Conservation (phyloP, 75 land plant species). For the Cupressus sempervirens region DNA sequence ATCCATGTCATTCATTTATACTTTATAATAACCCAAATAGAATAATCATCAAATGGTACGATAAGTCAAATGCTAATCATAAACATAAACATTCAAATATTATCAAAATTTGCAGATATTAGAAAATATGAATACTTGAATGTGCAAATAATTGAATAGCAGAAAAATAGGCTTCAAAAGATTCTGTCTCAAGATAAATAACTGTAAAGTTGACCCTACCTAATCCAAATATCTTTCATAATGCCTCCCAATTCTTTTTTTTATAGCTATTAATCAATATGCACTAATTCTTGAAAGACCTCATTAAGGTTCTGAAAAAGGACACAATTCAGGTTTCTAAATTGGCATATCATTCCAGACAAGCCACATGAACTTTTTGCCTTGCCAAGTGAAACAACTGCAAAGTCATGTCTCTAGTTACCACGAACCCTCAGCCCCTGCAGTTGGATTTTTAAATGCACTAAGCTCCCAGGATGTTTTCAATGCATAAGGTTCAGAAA, state of each 20-base stretch:
- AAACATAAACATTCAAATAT: neutral
- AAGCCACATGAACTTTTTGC: neutral
- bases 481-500: constrained; percentile 64
- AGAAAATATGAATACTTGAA: neutral
- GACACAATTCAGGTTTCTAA: neutral
- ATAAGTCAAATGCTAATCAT: neutral
- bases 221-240: neutral
- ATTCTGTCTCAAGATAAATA: neutral
- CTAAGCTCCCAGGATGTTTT: constrained; percentile 70
- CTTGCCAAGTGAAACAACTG: neutral
- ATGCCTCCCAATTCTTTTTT: neutral
- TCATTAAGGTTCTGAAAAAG: neutral
- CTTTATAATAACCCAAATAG: no score
- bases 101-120: neutral
- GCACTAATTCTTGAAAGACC: neutral
- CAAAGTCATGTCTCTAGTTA: constrained; percentile 22
- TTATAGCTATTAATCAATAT: no score
- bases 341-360: neutral
- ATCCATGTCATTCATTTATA: no score
- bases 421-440: constrained; percentile 81
- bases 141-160: neutral
- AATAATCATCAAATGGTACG: neutral
- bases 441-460: constrained; percentile 81
- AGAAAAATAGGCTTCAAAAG: neutral
- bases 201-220: neutral